A percentile compares a stretch with the other conserved stretches of the same genome.
Conservation (phyloP, 768 basidiomycete species). For the Boletus subcaerulescens region DNA sequence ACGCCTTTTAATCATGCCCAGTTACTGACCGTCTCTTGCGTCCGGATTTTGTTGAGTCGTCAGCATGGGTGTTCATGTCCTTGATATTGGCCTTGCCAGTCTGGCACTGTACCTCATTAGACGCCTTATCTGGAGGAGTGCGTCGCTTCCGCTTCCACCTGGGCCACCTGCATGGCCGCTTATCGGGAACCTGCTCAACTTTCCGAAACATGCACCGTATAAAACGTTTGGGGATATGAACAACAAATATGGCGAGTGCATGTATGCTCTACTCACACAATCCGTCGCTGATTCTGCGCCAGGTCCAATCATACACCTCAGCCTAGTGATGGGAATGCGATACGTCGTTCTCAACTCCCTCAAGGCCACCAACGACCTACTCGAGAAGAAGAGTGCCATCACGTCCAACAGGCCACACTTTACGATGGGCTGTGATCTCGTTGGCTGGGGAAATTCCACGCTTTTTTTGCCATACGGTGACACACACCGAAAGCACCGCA, state of each 20-base stretch:
- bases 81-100: conserved; percentile 11
- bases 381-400: conserved; percentile 9
- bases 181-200: conserved; percentile 53
- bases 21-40: neutral
- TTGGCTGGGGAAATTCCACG: conserved; percentile 4
- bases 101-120: conserved; percentile 1
- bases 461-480: conserved; percentile 12
- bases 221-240: conserved; percentile 40
- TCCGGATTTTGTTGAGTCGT: too few relatives aligned
- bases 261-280: neutral
- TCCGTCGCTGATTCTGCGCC: conserved; percentile 8
- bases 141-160: conserved; percentile 8
- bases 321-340: conserved; percentile 40
- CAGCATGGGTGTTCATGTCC: neutral
- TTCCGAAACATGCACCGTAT: conserved; percentile 52
- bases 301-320: conserved; percentile 9
- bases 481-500: conserved; percentile 3
- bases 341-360: conserved; percentile 49
- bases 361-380: conserved; percentile 25
- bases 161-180: conserved; percentile 32
- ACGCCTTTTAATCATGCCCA: too few relatives aligned
- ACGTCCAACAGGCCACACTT: conserved; percentile 7
- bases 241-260: conserved; percentile 44
- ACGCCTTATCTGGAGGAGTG: neutral
- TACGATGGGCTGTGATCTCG: conserved; percentile 21